phyloP scores from a whole-genome alignment of 805 yeast species.

The Cyberlindnera subsufficiens region DNA sequence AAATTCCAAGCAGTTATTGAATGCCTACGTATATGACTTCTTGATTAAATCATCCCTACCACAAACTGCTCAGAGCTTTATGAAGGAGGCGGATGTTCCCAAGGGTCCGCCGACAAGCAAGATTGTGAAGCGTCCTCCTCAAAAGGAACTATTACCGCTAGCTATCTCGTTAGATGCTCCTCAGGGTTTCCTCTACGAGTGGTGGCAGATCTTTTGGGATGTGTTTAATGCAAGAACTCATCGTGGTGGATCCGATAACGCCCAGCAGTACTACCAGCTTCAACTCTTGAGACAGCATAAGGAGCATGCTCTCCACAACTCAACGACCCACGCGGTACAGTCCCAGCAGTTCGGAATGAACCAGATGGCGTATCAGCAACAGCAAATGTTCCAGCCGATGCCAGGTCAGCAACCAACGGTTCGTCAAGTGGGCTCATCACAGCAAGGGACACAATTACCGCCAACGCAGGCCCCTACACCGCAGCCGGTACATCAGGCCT shows the following conservation, averaged over 20 bases:
- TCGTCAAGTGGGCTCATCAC: background rate
- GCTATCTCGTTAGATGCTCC: conserved; percentile 72
- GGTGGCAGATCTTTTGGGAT: conserved; percentile 98
- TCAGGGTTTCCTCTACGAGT: conserved; percentile 80
- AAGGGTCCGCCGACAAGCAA: conserved; percentile 17
- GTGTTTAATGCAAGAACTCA: conserved; percentile 77
- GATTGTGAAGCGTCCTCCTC: conserved; percentile 19
- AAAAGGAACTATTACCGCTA: conserved; percentile 41
- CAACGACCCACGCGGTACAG: conserved; percentile 38
- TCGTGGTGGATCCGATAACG: conserved; percentile 54
- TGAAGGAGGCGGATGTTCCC: conserved; percentile 66
- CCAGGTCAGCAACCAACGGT: conserved; percentile 3
- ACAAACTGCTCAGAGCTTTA: conserved; percentile 69
- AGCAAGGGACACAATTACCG: conserved; percentile 22
- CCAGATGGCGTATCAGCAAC: background rate
- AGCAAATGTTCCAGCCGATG: conserved; percentile 4
- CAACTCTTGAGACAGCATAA: conserved; percentile 55
- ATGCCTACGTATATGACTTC: conserved; percentile 85
- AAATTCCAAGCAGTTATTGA: conserved; percentile 47
- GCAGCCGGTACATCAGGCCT: conserved; percentile 6
- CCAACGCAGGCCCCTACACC: conserved; percentile 10
- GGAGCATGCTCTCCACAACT: conserved; percentile 43
- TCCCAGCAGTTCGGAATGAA: conserved; percentile 6
- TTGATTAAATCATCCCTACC: conserved; percentile 65
- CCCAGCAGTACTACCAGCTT: conserved; percentile 66